Evolutionary conservation across 2,329 filamentous ascomycete genomes (phyloP).

Genomic region (Pestalotiopsis sp.): DNA sequence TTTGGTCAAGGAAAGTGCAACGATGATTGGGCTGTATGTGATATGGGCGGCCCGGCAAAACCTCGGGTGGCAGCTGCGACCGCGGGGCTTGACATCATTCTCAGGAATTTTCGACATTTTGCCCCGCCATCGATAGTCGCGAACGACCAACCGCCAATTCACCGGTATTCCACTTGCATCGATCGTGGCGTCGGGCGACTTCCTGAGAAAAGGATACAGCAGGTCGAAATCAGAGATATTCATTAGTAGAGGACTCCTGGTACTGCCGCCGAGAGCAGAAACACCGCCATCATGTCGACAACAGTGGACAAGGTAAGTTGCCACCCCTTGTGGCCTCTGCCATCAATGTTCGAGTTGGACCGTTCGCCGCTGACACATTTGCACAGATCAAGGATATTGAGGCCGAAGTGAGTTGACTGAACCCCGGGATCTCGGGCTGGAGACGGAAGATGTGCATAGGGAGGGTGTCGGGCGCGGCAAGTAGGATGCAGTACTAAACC

Average conservation of each 20-base stretch:
- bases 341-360: slow-evolving; percentile 18
- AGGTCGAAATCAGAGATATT: neutral
- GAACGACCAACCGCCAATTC: neutral
- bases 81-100: slow-evolving; percentile 15
- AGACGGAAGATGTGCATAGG: neutral
- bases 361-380: slow-evolving; percentile 34
- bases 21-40: neutral
- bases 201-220: neutral
- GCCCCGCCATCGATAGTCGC: slow-evolving; percentile 8
- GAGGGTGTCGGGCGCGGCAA: neutral
- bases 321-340: neutral
- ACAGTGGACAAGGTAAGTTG: slow-evolving; percentile 90
- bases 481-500: slow-evolving; percentile 17
- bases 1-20: no score
- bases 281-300: slow-evolving; percentile 76
- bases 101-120: slow-evolving; percentile 11
- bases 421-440: slow-evolving; percentile 15
- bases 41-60: slow-evolving; percentile 5
- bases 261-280: neutral
- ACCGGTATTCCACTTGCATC: neutral
- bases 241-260: neutral
- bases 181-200: neutral
- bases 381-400: slow-evolving; percentile 92
- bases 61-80: neutral
- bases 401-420: slow-evolving; percentile 72